Conservation (phyloP, 176 grass and related monocot species). For the Bonia amplexicaulis region DNA sequence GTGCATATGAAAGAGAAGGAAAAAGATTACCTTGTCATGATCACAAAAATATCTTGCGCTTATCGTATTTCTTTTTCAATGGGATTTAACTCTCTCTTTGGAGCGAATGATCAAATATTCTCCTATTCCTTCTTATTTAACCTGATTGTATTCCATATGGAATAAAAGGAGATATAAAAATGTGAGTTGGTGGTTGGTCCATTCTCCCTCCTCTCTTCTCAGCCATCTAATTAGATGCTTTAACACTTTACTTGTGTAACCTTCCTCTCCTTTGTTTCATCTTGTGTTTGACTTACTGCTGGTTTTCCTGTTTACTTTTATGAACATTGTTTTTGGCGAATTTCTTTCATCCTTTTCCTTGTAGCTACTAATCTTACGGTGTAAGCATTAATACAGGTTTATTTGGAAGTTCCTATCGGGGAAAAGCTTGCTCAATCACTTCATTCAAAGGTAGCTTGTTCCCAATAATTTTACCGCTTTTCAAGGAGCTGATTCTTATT, state of each 20-base stretch:
- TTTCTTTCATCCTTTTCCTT: not conserved
- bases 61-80: not conserved
- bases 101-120: not conserved
- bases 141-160: not conserved
- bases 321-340: not conserved
- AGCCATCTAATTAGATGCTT: not conserved
- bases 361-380: conserved; percentile 13
- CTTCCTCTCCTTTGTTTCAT: not conserved
- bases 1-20: not conserved
- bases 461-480: not conserved
- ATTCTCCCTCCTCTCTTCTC: too few relatives aligned
- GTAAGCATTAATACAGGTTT: conserved; percentile 38
- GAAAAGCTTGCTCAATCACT: conserved; percentile 63
- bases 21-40: not conserved
- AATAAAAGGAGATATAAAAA: not conserved
- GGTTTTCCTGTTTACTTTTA: not conserved
- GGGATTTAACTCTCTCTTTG: not conserved
- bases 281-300: conserved; percentile 12
- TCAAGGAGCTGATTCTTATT: not conserved
- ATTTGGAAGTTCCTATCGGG: conserved; percentile 61
- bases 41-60: not conserved
- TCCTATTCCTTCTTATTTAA: not conserved
- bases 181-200: too few relatives aligned
- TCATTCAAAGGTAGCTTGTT: conserved; percentile 48
- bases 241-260: not conserved